Evolutionary conservation across 192 early-diverging fungal species (phyloP).

Genomic region (Coemansia sp.): DNA sequence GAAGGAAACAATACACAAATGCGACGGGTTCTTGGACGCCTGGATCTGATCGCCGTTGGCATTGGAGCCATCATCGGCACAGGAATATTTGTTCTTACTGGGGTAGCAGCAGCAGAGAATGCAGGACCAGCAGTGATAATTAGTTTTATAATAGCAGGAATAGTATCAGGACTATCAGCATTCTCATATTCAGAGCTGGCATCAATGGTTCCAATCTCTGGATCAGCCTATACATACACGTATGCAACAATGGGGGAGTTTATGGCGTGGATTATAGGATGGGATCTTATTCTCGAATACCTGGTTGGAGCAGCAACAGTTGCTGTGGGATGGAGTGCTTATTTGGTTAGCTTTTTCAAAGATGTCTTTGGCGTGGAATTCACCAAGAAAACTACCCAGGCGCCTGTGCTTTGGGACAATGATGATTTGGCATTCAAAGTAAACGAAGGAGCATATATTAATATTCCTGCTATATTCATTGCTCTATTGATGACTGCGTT

Average conservation of each 20-base stretch:
- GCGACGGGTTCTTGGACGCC: slow-evolving; percentile 55
- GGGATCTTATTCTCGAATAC: slow-evolving; percentile 89
- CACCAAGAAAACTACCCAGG: slow-evolving; percentile 58
- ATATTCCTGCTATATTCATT: slow-evolving; percentile 75
- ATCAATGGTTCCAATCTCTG: slow-evolving; percentile 81
- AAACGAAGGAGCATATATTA: slow-evolving; percentile 59
- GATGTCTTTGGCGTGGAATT: slow-evolving; percentile 62
- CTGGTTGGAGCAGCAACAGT: slow-evolving; percentile 82
- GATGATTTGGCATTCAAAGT: slow-evolving; percentile 30
- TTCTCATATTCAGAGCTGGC: slow-evolving; percentile 87
- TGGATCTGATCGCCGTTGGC: slow-evolving; percentile 66
- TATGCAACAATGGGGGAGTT: slow-evolving; percentile 88
- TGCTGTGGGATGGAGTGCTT: slow-evolving; percentile 79
- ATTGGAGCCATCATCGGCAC: slow-evolving; percentile 79
- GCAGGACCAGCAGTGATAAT: slow-evolving; percentile 83
- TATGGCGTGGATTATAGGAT: slow-evolving; percentile 87
- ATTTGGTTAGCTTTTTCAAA: slow-evolving; percentile 68
- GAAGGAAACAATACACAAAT: slow-evolving; percentile 54
- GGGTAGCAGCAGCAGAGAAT: slow-evolving; percentile 68
- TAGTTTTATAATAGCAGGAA: slow-evolving; percentile 76
- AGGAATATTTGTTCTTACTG: slow-evolving; percentile 79
- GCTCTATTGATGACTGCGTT: slow-evolving; percentile 62
- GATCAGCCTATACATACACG: slow-evolving; percentile 83
- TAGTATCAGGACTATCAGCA: slow-evolving; percentile 71
- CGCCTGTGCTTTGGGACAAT: slow-evolving; percentile 72